These are phyloP conservation scores for Echites panduratus DNA, from an alignment of 257 asterid species.

Conservation along the genomic window DNA sequence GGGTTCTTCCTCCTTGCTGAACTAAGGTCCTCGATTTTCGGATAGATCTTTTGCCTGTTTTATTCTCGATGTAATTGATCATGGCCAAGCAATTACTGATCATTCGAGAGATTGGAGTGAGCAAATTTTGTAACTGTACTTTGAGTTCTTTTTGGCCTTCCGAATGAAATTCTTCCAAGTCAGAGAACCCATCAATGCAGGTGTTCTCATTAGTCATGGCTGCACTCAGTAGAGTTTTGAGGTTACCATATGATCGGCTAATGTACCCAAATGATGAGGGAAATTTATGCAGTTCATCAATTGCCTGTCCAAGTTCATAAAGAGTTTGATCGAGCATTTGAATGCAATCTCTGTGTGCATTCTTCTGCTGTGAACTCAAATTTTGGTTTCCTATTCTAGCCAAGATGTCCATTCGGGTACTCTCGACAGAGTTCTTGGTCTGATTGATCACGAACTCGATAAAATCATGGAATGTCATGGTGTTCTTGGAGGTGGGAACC, in stretches of 20 bases:
- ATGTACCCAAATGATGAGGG: conserved; percentile 19
- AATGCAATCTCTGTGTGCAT: conserved; percentile 48
- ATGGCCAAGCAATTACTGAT: conserved; percentile 60
- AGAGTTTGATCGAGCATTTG: conserved; percentile 54
- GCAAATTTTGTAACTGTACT: conserved; percentile 26
- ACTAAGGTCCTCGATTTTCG: conserved; percentile 24
- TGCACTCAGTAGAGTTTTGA: conserved; percentile 56
- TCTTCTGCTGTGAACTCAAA: conserved; percentile 30
- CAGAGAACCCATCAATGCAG: conserved; percentile 66
- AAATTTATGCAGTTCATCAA: conserved; percentile 24
- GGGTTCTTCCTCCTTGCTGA: conserved; percentile 14
- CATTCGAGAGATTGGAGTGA: conserved; percentile 51
- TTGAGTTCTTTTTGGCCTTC: conserved; percentile 17
- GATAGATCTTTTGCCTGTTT: conserved; percentile 11
- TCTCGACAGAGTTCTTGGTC: conserved; percentile 23
- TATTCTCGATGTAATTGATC: conserved; percentile 36
- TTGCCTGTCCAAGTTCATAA: conserved; percentile 42
- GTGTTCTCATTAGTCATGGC: conserved; percentile 65
- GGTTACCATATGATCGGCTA: conserved; percentile 30
- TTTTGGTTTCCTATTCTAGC: conserved; percentile 31
- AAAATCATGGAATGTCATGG: conserved; percentile 21
- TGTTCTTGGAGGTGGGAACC: conserved; percentile 15
- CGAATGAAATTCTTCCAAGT: conserved; percentile 31
- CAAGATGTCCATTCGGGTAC: conserved; percentile 10
- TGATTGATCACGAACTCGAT: conserved; percentile 31